Conservation (phyloP, 495 filamentous ascomycete genomes). For the Hypoxylon subgilvum region DNA sequence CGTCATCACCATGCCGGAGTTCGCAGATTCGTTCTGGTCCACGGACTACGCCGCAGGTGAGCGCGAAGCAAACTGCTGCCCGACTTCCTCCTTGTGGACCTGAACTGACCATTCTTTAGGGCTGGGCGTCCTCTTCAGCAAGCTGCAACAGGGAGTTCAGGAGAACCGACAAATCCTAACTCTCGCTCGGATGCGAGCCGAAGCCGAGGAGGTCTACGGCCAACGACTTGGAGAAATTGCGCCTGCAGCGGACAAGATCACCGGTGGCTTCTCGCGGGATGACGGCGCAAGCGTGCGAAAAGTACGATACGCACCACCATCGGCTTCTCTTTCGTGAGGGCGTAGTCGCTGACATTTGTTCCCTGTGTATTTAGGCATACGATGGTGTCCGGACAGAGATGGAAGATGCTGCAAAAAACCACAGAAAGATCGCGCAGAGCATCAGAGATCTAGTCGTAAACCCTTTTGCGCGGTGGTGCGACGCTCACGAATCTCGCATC, state of each 20-base stretch:
- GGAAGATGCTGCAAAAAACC: constrained; percentile 86
- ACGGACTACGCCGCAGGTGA: constrained; percentile 87
- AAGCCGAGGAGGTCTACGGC: constrained; percentile 91
- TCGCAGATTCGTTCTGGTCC: constrained; percentile 95
- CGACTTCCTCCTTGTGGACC: background rate
- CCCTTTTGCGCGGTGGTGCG: constrained; percentile 93
- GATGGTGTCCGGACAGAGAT: constrained; percentile 94
- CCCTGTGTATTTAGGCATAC: constrained; percentile 69
- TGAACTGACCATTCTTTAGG: constrained; percentile 55
- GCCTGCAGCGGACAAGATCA: constrained; percentile 78
- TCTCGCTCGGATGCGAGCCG: constrained; percentile 91
- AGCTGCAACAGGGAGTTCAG: constrained; percentile 92
- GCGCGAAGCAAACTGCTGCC: constrained; percentile 31
- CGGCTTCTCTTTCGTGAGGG: background rate
- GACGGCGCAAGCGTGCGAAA: constrained; percentile 96
- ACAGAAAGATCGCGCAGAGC: constrained; percentile 93
- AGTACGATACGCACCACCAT: constrained; percentile 56
- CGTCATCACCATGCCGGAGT: constrained; percentile 71
- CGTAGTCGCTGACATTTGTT: constrained; percentile 23
- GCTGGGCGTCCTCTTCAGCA: constrained; percentile 92
- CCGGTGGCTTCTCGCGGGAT: constrained; percentile 87
- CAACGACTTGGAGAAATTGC: constrained; percentile 80
- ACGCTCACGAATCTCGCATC: constrained; percentile 87
- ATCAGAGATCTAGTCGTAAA: constrained; percentile 94
- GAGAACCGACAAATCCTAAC: constrained; percentile 94